Base-by-base conservation (phyloP, 2,329 filamentous ascomycete genomes). In the Gaeumannomyces sp. region DNA sequence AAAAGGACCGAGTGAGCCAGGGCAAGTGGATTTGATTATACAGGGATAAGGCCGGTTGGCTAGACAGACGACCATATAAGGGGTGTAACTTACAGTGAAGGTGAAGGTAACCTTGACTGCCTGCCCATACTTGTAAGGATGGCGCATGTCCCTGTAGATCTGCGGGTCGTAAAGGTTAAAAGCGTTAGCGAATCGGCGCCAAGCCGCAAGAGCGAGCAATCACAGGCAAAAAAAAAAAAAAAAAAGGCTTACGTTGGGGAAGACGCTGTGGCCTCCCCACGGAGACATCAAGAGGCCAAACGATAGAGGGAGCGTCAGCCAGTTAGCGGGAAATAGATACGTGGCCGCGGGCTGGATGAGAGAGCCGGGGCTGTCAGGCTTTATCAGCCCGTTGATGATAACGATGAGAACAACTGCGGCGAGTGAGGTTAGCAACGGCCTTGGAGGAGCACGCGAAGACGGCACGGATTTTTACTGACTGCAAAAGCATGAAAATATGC, bases 221-320 rank as follows among this genome's bases (percentile, higher is more conserved):
- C 14, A 35, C 33, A 35, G 33, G 35, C 63, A 22, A 33, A 14
- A 33, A 5, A 59, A 29, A n/a, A n/a, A n/a, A n/a, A n/a, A n/a
- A n/a, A n/a, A n/a, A n/a, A n/a, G n/a, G 68, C 76, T 71, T 73
- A 84, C 83, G 73, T 96, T 97, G 3, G 94, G 94, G 71, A 98
- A 97, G 27, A 88, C 83, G 60, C 83, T 82, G 70, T 88, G 85
- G 11, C 85, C 85, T 29, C 84, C 84, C 84, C 85, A 87, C 1
- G 85, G 85, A 28, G 84, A 94, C 87, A 97, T 96, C 58, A 98
- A 85, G 1, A 98, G 83, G 28, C 94, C 94, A 71, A 97, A 92
- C 13, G 92, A 92, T 25, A 98, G 82, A 2, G 94, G 94, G 19
- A 99, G 77, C 0, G 93, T 92, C 67, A 87, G 80, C 93, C 94